These are phyloP conservation scores for Flaveria brownii DNA, from an alignment of 129 eudicot genomes.

Conservation along the genomic window DNA sequence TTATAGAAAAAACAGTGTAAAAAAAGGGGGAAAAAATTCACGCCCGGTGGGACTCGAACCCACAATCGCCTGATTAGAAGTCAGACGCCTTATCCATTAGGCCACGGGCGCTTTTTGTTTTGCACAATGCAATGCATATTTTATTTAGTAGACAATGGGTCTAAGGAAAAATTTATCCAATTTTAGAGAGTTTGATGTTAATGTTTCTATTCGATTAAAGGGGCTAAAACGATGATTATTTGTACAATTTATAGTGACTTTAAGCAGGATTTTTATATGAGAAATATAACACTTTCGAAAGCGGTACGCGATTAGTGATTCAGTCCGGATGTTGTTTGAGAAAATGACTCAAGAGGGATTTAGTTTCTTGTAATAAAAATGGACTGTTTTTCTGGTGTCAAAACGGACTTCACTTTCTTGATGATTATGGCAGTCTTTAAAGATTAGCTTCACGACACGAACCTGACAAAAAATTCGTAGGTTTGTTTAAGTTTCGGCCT, in stretches of 20 bases:
- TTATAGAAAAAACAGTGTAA: too few species aligned
- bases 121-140: too few species aligned
- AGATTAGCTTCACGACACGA: too few species aligned
- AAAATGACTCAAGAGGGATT: background rate
- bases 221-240: background rate
- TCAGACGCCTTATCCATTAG: constrained; percentile 82
- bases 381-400: too few species aligned
- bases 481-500: too few species aligned
- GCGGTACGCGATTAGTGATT: too few species aligned
- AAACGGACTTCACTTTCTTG: too few species aligned
- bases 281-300: background rate
- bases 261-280: background rate
- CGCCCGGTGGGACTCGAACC: constrained; percentile 99
- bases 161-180: too few species aligned
- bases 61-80: constrained; percentile 90
- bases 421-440: too few species aligned
- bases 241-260: background rate
- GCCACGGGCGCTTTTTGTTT: constrained; percentile 55
- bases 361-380: too few species aligned
- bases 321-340: background rate
- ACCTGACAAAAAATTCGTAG: too few species aligned
- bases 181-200: background rate
- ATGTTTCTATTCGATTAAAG: background rate
- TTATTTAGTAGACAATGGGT: too few species aligned
- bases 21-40: constrained; percentile 12